Conservation (phyloP, 495 filamentous ascomycete genomes). For the Pseudomonodictys pantanalensis region DNA sequence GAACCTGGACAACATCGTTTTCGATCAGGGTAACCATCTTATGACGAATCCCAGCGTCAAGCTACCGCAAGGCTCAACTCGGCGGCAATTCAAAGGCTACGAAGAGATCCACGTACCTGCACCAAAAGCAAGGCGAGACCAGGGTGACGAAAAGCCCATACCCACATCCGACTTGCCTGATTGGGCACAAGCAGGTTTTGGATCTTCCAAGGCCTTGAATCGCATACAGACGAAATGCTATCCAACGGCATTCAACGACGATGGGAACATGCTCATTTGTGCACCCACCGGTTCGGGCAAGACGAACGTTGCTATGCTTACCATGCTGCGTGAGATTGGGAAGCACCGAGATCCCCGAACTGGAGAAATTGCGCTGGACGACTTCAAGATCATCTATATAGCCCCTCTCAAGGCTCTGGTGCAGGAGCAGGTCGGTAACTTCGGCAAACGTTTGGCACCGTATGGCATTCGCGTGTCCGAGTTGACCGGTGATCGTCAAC, state of each 20-base stretch:
- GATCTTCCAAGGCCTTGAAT: conserved; percentile 77
- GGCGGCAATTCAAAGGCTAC: conserved; percentile 93
- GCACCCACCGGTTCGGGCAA: conserved; percentile 97
- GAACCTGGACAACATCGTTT: conserved; percentile 92
- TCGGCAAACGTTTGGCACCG: conserved; percentile 83
- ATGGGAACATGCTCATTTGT: conserved; percentile 96
- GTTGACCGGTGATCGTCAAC: conserved; percentile 93
- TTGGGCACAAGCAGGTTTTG: conserved; percentile 86
- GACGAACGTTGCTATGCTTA: conserved; percentile 97
- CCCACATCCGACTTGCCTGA: conserved; percentile 84
- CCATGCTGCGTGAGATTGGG: conserved; percentile 93
- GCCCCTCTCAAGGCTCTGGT: conserved; percentile 92
- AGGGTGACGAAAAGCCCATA: conserved; percentile 72
- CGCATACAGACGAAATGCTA: conserved; percentile 93
- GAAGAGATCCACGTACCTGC: conserved; percentile 96
- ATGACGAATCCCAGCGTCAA: conserved; percentile 97
- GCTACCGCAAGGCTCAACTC: conserved; percentile 91
- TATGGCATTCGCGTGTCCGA: conserved; percentile 92
- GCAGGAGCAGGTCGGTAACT: conserved; percentile 95
- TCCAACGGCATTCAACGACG: conserved; percentile 85
- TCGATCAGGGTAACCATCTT: conserved; percentile 96
- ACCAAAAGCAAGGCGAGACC: conserved; percentile 77
- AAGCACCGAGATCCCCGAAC: conserved; percentile 85
- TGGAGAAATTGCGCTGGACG: conserved; percentile 87
- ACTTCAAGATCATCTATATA: conserved; percentile 97